These are phyloP conservation scores for Cyclotella cryptica DNA, from an alignment of 108 stramenopile species.

Conservation along the genomic window DNA sequence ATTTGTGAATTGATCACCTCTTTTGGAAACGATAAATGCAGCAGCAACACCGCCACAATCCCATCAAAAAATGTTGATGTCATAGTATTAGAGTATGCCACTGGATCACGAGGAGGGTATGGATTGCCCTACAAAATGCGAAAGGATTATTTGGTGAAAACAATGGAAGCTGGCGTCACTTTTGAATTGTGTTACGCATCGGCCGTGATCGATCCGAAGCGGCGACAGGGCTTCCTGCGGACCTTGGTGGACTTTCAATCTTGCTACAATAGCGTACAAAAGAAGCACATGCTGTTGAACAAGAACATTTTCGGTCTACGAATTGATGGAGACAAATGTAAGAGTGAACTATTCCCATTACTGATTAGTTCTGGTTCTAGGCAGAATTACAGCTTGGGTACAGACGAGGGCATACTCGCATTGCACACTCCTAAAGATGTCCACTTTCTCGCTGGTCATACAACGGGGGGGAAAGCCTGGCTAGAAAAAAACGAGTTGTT, in stretches of 20 bases:
- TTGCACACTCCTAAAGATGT: conserved; percentile 68
- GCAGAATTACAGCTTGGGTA: conserved; percentile 48
- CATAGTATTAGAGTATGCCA: conserved; percentile 73
- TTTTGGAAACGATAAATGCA: not conserved
- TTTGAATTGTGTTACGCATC: conserved; percentile 78
- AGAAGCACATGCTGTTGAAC: conserved; percentile 45
- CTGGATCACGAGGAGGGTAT: conserved; percentile 55
- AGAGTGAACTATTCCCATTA: conserved; percentile 46
- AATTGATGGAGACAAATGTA: conserved; percentile 15
- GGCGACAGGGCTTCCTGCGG: conserved; percentile 64
- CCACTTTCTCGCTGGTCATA: conserved; percentile 50
- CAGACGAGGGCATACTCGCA: conserved; percentile 68
- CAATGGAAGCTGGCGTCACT: conserved; percentile 52
- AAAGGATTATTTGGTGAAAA: conserved; percentile 57
- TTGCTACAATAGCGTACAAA: conserved; percentile 50
- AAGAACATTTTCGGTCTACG: not conserved
- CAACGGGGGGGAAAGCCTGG: conserved; percentile 25
- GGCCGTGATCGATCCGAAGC: conserved; percentile 64
- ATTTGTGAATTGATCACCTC: conserved; percentile 59
- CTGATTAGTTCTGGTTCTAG: conserved; percentile 73
- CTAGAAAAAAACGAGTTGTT: conserved; percentile 14
- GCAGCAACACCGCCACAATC: not conserved
- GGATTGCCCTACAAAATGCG: conserved; percentile 68
- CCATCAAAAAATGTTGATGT: conserved; percentile 41
- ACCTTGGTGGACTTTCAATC: conserved; percentile 60